Evolutionary conservation across 768 basidiomycete species (phyloP).

Genomic region (Mycena metata): DNA sequence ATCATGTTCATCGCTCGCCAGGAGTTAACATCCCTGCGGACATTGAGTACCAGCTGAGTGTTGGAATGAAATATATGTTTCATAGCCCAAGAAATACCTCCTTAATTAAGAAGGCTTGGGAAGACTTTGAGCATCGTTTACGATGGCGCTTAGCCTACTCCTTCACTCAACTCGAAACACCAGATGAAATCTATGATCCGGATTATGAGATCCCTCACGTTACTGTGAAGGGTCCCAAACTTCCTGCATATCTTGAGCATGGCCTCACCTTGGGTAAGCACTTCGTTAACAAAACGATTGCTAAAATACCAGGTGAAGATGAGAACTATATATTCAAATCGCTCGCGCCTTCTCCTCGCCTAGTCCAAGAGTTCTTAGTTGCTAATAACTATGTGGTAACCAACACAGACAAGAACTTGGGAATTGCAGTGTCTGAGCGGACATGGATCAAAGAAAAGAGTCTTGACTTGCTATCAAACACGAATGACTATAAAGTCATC

Average conservation of each 20-base stretch:
- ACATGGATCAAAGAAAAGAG: constrained; percentile 42
- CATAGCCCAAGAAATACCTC: constrained; percentile 12
- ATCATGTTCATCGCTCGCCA: constrained; percentile 30
- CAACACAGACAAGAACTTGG: constrained; percentile 45
- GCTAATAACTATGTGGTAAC: constrained; percentile 43
- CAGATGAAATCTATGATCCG: constrained; percentile 38
- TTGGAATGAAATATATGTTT: constrained; percentile 42
- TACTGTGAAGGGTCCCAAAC: constrained; percentile 10
- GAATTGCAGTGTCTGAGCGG: constrained; percentile 39
- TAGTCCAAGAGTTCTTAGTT: constrained; percentile 32
- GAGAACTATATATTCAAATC: constrained; percentile 15
- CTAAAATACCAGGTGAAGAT: no score
- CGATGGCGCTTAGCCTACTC: constrained; percentile 32
- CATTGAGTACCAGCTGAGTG: constrained; percentile 33
- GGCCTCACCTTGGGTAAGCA: no score
- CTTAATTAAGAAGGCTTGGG: constrained; percentile 32
- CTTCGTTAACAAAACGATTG: no score
- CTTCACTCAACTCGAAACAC: constrained; percentile 9
- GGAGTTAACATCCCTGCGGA: constrained; percentile 33
- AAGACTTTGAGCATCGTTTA: constrained; percentile 39
- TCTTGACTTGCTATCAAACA: constrained; percentile 20
- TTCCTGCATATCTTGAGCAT: constrained; percentile 38
- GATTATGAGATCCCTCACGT: constrained; percentile 38
- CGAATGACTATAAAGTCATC: constrained; percentile 26
- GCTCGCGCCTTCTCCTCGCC: constrained; percentile 27